phyloP scores from a whole-genome alignment of 768 basidiomycete species.

The Termitomyces heimii region DNA sequence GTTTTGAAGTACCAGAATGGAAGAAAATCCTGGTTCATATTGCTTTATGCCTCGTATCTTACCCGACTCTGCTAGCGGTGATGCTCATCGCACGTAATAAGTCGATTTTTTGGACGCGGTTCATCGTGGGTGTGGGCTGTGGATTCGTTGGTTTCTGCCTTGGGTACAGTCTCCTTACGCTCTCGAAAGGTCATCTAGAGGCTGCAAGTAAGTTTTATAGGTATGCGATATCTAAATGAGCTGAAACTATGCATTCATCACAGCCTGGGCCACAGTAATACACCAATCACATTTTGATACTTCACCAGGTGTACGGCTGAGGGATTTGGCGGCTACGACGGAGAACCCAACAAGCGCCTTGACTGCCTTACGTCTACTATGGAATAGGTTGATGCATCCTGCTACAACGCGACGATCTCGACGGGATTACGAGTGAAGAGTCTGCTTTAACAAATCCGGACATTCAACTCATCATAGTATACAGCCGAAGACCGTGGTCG shows the following conservation, averaged over 20 bases:
- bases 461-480: background rate
- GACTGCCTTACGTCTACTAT: constrained; percentile 26
- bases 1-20: constrained; percentile 30
- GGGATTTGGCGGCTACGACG: constrained; percentile 29
- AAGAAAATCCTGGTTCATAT: constrained; percentile 22
- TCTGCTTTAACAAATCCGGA: background rate
- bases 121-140: constrained; percentile 27
- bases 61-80: constrained; percentile 26
- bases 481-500: constrained; percentile 31
- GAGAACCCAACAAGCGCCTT: constrained; percentile 22
- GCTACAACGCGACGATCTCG: constrained; percentile 26
- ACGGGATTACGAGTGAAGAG: constrained; percentile 30
- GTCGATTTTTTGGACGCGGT: constrained; percentile 34
- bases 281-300: constrained; percentile 28
- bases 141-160: constrained; percentile 26
- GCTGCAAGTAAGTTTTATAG: constrained; percentile 27
- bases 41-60: constrained; percentile 24
- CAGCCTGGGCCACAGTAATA: constrained; percentile 41
- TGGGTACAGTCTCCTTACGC: constrained; percentile 22
- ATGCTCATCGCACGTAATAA: constrained; percentile 20
- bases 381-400: constrained; percentile 25
- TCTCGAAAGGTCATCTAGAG: constrained; percentile 27
- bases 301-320: constrained; percentile 27
- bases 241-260: background rate
- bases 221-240: background rate